These are phyloP conservation scores for Dryas octopetala DNA, from an alignment of 306 rosid genomes.

Conservation along the genomic window DNA sequence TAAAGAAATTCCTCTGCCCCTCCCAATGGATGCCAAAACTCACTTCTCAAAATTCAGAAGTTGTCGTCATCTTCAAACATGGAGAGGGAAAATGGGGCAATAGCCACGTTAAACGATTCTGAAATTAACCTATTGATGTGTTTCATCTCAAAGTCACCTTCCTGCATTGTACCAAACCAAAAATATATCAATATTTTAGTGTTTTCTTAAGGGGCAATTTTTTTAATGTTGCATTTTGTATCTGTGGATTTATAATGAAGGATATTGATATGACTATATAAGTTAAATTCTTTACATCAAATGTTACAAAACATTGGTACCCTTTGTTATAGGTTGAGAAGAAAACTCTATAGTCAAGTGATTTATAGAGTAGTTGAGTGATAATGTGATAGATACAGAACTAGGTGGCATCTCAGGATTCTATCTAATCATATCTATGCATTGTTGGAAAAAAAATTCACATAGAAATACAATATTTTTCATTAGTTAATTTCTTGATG, in stretches of 20 bases:
- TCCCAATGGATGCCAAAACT: not conserved
- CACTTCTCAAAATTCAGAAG: constrained; percentile 40
- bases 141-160: constrained; percentile 68
- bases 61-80: constrained; percentile 44
- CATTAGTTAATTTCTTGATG: constrained; percentile 2
- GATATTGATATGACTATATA: not conserved
- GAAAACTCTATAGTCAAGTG: not conserved
- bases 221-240: not conserved
- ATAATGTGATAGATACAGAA: not conserved
- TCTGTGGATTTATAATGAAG: not conserved
- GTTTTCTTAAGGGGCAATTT: not conserved
- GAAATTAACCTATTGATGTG: constrained; percentile 47
- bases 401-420: not conserved
- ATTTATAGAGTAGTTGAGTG: not conserved
- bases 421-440: not conserved
- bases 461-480: not conserved
- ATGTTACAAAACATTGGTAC: not conserved
- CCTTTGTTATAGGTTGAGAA: not conserved
- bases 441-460: not conserved
- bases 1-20: not conserved
- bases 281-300: not conserved
- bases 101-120: constrained; percentile 48
- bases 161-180: constrained; percentile 37
- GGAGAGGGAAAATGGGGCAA: constrained; percentile 59
- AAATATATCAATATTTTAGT: not conserved